Evolutionary conservation across 495 filamentous ascomycete species (phyloP).

Genomic region (Durotheca rogersii): DNA sequence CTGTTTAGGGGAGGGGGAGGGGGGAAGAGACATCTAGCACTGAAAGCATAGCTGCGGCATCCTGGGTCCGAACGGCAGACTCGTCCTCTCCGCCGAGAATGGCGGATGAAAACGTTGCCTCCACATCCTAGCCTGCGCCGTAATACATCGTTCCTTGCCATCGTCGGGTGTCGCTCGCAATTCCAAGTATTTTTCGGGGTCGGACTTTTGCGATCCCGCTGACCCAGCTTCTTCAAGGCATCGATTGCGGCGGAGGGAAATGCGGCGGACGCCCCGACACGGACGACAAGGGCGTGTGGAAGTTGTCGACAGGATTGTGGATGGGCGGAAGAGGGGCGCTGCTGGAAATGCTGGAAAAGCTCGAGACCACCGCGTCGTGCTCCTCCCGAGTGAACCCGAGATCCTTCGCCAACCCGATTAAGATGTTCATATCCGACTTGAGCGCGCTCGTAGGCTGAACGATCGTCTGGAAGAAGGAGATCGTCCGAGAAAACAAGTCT

Average conservation of each 20-base stretch:
- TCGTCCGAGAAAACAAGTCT: conserved; percentile 62
- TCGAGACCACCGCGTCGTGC: conserved; percentile 36
- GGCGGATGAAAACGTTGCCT: neutral
- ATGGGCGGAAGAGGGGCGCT: conserved; percentile 30
- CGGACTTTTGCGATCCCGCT: conserved; percentile 7
- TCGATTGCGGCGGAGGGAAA: conserved; percentile 14
- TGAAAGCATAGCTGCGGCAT: conserved; percentile 14
- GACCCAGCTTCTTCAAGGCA: conserved; percentile 3
- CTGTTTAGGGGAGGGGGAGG: too few species aligned
- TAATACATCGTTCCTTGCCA: conserved; percentile 8
- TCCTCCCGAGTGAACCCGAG: conserved; percentile 39
- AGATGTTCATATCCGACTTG: conserved; percentile 63
- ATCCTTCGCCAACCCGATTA: conserved; percentile 60
- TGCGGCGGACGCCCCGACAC: conserved; percentile 19
- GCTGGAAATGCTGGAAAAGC: conserved; percentile 49
- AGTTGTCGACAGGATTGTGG: conserved; percentile 23
- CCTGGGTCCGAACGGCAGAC: neutral
- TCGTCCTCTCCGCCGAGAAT: neutral
- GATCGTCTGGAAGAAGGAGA: conserved; percentile 63
- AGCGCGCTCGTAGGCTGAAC: conserved; percentile 67
- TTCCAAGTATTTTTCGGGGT: too few species aligned
- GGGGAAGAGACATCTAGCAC: conserved; percentile 12
- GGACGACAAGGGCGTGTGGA: conserved; percentile 15
- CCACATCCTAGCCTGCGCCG: conserved; percentile 1
- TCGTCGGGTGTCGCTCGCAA: conserved; percentile 5